These are phyloP conservation scores for Epichloe festucae DNA, from an alignment of 2,329 filamentous ascomycete genomes.

Conservation along the genomic window DNA sequence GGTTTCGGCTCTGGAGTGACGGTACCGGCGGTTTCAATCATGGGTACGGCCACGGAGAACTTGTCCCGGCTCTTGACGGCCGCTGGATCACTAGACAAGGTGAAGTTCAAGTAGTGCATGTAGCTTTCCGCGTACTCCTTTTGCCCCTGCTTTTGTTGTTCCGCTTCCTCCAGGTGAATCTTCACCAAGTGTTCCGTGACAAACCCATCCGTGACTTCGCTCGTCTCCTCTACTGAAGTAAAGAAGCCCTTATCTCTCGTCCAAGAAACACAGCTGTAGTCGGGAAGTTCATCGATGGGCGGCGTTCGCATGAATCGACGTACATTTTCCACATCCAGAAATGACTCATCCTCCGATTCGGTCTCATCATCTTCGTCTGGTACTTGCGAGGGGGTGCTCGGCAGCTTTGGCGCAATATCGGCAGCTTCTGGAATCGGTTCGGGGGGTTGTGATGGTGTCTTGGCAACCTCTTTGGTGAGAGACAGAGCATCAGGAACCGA, in stretches of 20 bases:
- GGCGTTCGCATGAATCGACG: conserved; percentile 41
- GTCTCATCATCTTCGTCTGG: conserved; percentile 40
- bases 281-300: conserved; percentile 39
- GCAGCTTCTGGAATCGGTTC: conserved; percentile 13
- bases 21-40: conserved; percentile 20
- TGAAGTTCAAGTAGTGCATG: conserved; percentile 40
- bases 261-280: conserved; percentile 34
- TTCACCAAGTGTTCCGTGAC: conserved; percentile 32
- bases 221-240: conserved; percentile 24
- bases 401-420: conserved; percentile 20
- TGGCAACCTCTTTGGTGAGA: neutral
- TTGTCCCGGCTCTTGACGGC: conserved; percentile 43
- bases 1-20: conserved; percentile 40
- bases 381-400: conserved; percentile 35
- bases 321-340: conserved; percentile 33
- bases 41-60: conserved; percentile 29
- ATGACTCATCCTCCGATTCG: conserved; percentile 41
- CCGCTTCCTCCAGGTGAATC: conserved; percentile 22
- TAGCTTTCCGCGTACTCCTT: conserved; percentile 35
- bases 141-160: conserved; percentile 26
- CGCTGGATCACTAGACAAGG: conserved; percentile 39
- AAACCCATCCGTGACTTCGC: conserved; percentile 29
- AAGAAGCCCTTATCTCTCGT: conserved; percentile 33
- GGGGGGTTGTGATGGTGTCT: neutral
- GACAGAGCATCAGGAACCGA: conserved; percentile 1